A percentile compares a stretch with the other conserved stretches of the same genome.
Evolutionary conservation across 164 flowering plant genomes (phyloP).

Genomic region (Annona cherimola): DNA sequence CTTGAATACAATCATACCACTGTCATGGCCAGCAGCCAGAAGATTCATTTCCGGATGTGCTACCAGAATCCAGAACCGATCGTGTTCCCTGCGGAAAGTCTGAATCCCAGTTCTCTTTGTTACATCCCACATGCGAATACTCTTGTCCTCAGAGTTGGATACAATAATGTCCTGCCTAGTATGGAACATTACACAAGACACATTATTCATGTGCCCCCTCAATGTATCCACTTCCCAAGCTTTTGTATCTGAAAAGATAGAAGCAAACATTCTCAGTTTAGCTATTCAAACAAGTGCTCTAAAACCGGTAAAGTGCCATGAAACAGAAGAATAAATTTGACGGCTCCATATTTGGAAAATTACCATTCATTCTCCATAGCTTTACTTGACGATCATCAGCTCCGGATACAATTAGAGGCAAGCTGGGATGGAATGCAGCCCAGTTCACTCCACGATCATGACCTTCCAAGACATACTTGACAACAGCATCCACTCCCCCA

Average conservation of each 20-base stretch:
- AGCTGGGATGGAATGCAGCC: conserved; percentile 90
- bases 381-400: conserved; percentile 98
- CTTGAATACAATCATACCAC: conserved; percentile 86
- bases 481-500: conserved; percentile 94
- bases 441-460: conserved; percentile 90
- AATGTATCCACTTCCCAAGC: conserved; percentile 94
- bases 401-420: conserved; percentile 76
- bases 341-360: not conserved
- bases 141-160: conserved; percentile 88
- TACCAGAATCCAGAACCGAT: conserved; percentile 75
- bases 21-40: conserved; percentile 93
- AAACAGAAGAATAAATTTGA: not conserved
- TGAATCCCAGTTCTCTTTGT: conserved; percentile 85
- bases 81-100: conserved; percentile 88
- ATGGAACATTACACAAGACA: conserved; percentile 88
- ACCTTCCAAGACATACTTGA: conserved; percentile 87
- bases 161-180: conserved; percentile 68
- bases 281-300: not conserved
- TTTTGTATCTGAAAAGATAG: conserved; percentile 66
- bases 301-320: not conserved
- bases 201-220: conserved; percentile 92
- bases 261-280: too few relatives aligned
- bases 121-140: conserved; percentile 82
- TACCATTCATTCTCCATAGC: conserved; percentile 98
- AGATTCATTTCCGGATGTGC: conserved; percentile 81